Conservation (phyloP, 2,329 filamentous ascomycete genomes). For the Paecilomyces sp. region DNA sequence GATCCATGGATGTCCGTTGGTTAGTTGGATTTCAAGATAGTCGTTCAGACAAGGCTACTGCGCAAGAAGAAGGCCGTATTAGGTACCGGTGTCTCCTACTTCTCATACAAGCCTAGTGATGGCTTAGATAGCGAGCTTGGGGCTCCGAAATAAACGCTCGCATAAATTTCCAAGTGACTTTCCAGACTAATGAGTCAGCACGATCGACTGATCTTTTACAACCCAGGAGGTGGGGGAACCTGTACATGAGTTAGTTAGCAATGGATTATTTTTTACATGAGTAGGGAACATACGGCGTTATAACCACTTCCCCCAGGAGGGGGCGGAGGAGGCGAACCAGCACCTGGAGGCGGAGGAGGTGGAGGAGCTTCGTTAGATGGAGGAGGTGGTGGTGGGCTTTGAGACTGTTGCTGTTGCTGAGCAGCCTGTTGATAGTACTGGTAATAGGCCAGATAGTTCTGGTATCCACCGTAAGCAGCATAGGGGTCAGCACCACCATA, state of each 20-base stretch:
- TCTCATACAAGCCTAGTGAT: background rate
- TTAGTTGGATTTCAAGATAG: background rate
- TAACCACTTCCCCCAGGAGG: slow-evolving; percentile 50
- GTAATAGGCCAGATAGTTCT: slow-evolving; percentile 56
- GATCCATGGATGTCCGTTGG: background rate
- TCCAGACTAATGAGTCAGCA: slow-evolving; percentile 3
- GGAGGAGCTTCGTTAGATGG: slow-evolving; percentile 48
- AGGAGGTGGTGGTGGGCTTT: slow-evolving; percentile 51
- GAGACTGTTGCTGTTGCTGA: slow-evolving; percentile 30
- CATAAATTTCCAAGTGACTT: background rate
- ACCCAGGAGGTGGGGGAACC: slow-evolving; percentile 47
- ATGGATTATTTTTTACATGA: background rate
- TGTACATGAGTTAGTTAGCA: slow-evolving; percentile 13
- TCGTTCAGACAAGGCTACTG: background rate
- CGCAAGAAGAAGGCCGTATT: background rate
- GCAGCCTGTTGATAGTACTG: slow-evolving; percentile 67
- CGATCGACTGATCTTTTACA: slow-evolving; percentile 22
- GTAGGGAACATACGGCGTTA: slow-evolving; percentile 48
- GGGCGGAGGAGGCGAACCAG: slow-evolving; percentile 53
- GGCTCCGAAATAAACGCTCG: background rate
- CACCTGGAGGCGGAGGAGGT: slow-evolving; percentile 58
- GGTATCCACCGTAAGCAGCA: slow-evolving; percentile 83
- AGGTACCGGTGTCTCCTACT: background rate
- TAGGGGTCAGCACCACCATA: slow-evolving; percentile 72
- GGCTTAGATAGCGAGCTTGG: background rate